Evolutionary conservation across 805 yeast genomes (phyloP).

Genomic region (Candida ipomoeae): DNA sequence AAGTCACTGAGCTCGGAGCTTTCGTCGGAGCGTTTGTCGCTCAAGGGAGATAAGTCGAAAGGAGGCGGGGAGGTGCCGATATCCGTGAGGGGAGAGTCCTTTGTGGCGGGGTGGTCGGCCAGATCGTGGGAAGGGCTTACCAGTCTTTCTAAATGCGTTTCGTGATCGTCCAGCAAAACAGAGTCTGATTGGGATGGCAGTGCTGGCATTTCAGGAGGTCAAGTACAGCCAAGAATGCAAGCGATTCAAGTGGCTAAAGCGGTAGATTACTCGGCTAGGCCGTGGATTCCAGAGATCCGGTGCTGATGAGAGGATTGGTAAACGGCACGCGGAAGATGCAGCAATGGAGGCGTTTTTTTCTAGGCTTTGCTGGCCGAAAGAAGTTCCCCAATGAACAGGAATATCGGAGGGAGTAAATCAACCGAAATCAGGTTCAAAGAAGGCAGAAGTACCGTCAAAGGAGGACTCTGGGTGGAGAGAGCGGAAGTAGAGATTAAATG

Average conservation of each 20-base stretch:
- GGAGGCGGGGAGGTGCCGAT: constrained; percentile 40
- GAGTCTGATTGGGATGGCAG: constrained; percentile 3
- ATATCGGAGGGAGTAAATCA: not conserved
- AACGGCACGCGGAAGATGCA: not conserved
- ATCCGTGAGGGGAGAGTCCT: constrained; percentile 39
- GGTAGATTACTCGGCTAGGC: not conserved
- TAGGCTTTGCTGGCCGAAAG: not conserved
- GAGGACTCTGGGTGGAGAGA: not conserved
- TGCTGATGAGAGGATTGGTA: not conserved
- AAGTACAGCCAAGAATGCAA: not conserved
- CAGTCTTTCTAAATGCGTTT: constrained; percentile 2
- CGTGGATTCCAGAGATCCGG: not conserved
- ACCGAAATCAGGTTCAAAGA: not conserved
- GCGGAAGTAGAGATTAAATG: not conserved
- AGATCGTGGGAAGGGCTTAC: constrained; percentile 2
- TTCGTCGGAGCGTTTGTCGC: constrained; percentile 18
- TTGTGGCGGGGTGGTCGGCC: constrained; percentile 16
- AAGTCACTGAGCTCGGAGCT: constrained; percentile 47
- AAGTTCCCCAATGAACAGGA: not conserved
- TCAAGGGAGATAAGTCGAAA: constrained; percentile 23
- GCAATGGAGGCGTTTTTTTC: not conserved
- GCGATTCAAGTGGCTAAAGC: not conserved
- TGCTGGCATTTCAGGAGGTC: constrained; percentile 1
- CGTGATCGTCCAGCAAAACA: constrained; percentile 4
- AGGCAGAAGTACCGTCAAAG: not conserved